phyloP scores from a whole-genome alignment of 2,329 filamentous ascomycete genomes.

The Teratosphaeria gauchensis region DNA sequence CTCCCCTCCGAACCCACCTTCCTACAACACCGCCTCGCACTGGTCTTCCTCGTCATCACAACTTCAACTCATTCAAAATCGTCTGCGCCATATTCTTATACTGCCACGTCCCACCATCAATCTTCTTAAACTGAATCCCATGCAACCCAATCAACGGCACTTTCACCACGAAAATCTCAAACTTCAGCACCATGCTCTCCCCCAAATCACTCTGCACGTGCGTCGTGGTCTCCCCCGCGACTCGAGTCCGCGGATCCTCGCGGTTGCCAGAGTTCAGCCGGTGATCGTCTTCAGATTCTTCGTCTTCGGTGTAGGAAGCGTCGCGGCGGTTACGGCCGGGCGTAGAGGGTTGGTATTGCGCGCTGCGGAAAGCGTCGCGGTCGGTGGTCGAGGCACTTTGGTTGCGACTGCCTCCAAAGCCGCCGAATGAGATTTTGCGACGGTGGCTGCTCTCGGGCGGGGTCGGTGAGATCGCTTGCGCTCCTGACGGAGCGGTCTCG shows the following conservation, averaged over 20 bases:
- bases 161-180: conserved; percentile 97
- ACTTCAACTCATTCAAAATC: conserved; percentile 72
- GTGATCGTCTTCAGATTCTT: conserved; percentile 22
- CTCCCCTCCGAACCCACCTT: background rate
- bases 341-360: conserved; percentile 33
- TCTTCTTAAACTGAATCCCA: conserved; percentile 96
- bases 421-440: conserved; percentile 76
- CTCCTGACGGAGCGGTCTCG: conserved; percentile 41
- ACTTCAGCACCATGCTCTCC: conserved; percentile 72
- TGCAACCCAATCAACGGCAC: conserved; percentile 86
- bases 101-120: conserved; percentile 92
- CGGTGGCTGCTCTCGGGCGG: conserved; percentile 43
- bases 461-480: conserved; percentile 41
- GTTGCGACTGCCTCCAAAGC: conserved; percentile 46
- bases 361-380: conserved; percentile 61
- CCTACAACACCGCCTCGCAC: no score
- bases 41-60: background rate
- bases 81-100: conserved; percentile 98
- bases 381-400: conserved; percentile 41
- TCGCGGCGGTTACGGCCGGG: background rate
- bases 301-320: conserved; percentile 35
- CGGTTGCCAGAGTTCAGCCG: conserved; percentile 12
- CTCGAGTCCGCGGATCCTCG: conserved; percentile 34
- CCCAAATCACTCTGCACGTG: conserved; percentile 86
- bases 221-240: conserved; percentile 80